phyloP scores from a whole-genome alignment of 495 filamentous ascomycete species.

The Daldinia grandis region DNA sequence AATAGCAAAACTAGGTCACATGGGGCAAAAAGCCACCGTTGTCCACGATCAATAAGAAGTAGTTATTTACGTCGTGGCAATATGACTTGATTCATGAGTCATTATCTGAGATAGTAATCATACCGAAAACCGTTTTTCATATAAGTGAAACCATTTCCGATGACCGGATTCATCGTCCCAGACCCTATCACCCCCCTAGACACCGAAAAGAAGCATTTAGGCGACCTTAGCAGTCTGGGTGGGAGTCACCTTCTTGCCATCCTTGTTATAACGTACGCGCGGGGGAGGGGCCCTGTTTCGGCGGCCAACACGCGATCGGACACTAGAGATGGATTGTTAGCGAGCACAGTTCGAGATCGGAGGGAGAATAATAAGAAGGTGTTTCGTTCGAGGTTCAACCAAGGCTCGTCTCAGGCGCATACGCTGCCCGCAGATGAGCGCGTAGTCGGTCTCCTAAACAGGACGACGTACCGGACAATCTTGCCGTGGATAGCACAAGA shows the following conservation, averaged over 20 bases:
- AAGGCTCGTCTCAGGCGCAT: constrained; percentile 68
- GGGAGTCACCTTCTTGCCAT: constrained; percentile 99
- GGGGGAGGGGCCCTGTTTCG: constrained; percentile 99
- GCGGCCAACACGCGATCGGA: constrained; percentile 95
- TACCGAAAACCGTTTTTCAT: constrained; percentile 45
- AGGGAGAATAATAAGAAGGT: constrained; percentile 22
- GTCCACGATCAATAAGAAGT: background rate
- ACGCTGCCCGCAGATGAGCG: constrained; percentile 45
- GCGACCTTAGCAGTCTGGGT: constrained; percentile 68
- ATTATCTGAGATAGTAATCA: constrained; percentile 44
- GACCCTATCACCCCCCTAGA: constrained; percentile 39
- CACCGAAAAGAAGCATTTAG: constrained; percentile 39
- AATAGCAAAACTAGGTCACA: background rate
- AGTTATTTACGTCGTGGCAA: constrained; percentile 33
- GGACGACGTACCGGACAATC: constrained; percentile 94
- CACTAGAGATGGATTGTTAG: constrained; percentile 68
- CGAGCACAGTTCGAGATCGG: constrained; percentile 9
- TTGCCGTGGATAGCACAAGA: constrained; percentile 99
- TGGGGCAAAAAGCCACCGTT: background rate
- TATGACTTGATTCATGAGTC: constrained; percentile 48
- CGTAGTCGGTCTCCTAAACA: constrained; percentile 44
- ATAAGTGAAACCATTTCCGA: constrained; percentile 45
- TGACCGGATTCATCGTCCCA: constrained; percentile 42
- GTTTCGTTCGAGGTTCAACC: constrained; percentile 59
- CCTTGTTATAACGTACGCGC: constrained; percentile 99